Evolutionary conservation across 352 stramenopile species (phyloP).

Genomic region (Pythium utonaiense): DNA sequence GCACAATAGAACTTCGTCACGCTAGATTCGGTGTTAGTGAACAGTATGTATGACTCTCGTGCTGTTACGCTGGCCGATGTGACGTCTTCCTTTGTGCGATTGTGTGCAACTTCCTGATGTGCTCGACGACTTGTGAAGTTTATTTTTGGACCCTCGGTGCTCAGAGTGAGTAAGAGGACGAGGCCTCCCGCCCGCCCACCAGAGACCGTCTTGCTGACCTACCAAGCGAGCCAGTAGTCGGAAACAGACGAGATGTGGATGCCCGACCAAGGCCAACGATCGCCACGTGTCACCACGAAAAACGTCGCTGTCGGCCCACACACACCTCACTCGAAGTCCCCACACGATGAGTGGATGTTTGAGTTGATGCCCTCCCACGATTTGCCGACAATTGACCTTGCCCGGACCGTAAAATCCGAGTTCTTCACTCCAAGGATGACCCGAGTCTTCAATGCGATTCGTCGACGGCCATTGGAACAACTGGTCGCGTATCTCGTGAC

Average conservation of each 20-base stretch:
- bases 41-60: no score
- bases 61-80: no score
- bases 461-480: background rate
- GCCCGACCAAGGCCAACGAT: background rate
- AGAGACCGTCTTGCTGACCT: no score
- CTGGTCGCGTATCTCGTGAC: constrained; percentile 3
- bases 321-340: background rate
- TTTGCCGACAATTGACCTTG: constrained; percentile 17
- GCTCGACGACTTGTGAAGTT: no score
- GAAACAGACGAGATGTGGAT: background rate
- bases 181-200: no score
- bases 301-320: background rate
- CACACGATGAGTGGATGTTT: constrained; percentile 14
- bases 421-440: constrained; percentile 10
- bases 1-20: no score
- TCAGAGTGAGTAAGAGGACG: no score
- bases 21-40: no score
- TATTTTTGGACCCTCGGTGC: no score
- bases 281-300: background rate
- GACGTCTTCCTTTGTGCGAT: no score
- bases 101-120: no score
- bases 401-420: constrained; percentile 13
- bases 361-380: constrained; percentile 8
- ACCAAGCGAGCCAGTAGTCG: no score
- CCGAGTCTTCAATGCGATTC: background rate